Base-by-base conservation (phyloP, 2,329 filamentous ascomycete genomes). In the Fonsecaea multimorphosa region DNA sequence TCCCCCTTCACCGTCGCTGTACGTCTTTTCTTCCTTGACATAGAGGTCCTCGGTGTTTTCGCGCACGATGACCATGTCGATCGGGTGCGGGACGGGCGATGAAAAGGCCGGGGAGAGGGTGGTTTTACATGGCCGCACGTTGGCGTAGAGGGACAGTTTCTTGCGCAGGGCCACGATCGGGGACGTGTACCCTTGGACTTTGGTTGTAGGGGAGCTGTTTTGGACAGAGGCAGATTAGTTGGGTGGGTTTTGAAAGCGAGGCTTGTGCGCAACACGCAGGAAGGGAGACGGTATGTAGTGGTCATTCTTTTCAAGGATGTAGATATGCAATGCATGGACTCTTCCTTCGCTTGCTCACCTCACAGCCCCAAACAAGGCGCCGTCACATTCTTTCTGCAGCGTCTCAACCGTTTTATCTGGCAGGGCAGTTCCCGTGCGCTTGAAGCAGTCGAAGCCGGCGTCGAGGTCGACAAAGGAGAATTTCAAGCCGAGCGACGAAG, bases 21-120 rank as follows among this genome's bases (percentile, higher is more conserved):
- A 89, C 24, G 93, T 97, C 78, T 85, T 89, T 83, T 99, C 95
- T 79, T 98, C 91, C 83, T 98, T 98, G 74, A 99, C 94, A 80
- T 97, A 97, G 46, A 99, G 86, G 78, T 99, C 95, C 83, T 99
- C 95, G 34, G 95, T 99, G 84, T 99, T 99, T 82, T 99, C 95
- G 71, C 95, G 91, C 62, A 98, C 95, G 74, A 98, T 99, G 75
- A 99, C 95, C 78, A 99, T 90, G 81, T 99, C 95, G 75, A 97
- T 93, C 69, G 91, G 90, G 74, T 84, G 85, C 53, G 80, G 72
- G 5, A 67, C 70, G 57, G 77, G 77, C 9, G 79, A 78, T 63
- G 76, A 74, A 34, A 75, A 77, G 68, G 77, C 75, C 54, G 74
- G 76, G 31, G 78, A 79, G 61, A 87, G 85, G 36, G 87, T 90